Conservation (phyloP, 192 early-diverging fungal genomes). For the Linnemannia elongata region DNA sequence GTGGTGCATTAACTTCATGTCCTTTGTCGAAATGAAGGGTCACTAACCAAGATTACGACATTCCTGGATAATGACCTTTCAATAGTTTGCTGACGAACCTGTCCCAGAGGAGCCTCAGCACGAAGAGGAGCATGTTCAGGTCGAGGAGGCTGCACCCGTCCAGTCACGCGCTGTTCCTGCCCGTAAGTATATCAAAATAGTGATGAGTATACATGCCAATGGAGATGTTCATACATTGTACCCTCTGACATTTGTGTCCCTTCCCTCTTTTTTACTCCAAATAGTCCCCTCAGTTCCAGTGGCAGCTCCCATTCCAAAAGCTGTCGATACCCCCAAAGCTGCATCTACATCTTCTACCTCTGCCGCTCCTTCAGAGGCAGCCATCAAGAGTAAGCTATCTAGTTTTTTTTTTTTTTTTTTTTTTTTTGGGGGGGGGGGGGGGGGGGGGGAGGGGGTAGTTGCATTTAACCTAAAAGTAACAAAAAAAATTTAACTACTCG, state of each 20-base stretch:
- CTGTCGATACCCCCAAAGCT: not conserved
- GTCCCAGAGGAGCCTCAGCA: slow-evolving; percentile 22
- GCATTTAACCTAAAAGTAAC: not conserved
- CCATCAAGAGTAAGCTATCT: slow-evolving; percentile 26
- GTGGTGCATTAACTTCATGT: too few species aligned
- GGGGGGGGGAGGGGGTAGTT: too few species aligned
- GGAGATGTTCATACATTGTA: not conserved
- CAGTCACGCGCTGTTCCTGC: slow-evolving; percentile 40
- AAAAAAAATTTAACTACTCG: not conserved
- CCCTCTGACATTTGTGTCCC: not conserved
- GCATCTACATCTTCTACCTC: slow-evolving; percentile 14
- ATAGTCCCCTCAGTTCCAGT: slow-evolving; percentile 25
- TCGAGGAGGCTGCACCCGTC: slow-evolving; percentile 24
- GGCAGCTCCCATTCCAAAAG: slow-evolving; percentile 22
- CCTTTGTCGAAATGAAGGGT: not conserved
- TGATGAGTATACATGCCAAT: not conserved
- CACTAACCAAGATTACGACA: not conserved
- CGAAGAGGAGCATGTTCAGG: slow-evolving; percentile 10
- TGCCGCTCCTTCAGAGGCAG: not conserved
- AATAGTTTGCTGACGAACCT: slow-evolving; percentile 41
- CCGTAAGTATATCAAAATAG: slow-evolving; percentile 22
- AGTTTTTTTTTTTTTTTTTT: not conserved
- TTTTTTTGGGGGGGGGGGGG: too few species aligned
- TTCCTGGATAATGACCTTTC: slow-evolving; percentile 17
- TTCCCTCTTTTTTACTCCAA: not conserved